Base-by-base conservation (phyloP, 2,329 filamentous ascomycete genomes). In the Teratosphaeria destructans region DNA sequence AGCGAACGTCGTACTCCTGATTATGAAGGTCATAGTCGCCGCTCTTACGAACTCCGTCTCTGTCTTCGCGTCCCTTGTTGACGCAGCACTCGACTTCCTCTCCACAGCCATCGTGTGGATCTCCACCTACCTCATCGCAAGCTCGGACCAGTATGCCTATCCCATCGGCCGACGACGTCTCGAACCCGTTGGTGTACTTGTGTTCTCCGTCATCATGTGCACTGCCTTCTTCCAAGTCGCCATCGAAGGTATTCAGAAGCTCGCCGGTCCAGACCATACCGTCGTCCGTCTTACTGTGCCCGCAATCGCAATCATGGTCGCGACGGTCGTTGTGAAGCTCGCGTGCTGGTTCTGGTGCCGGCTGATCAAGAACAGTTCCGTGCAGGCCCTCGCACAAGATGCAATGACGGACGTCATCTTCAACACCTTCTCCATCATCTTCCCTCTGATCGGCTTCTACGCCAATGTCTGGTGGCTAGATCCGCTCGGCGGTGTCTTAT, bases 341-440 rank as follows among this genome's bases (percentile, higher is more conserved):
- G 75, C 83, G 10, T 92, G 88, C 74, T 96, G 89, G 89, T 70
- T 95, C 47, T 95, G 89, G 88, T 95, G 89, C 71, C 87, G 90
- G 6, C 73, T 94, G 37, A 88, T 95, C 64, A 89, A 85, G 66
- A 95, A 95, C 72, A 91, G 88, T 2, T 90, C 86, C 62, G 90
- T 95, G 4, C 89, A 92, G 71, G 90, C 90, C 1, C 77, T 95
- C 65, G 84, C 84, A 0, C 83, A 86, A 66, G 84, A 86, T 63
- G 84, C 84, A 12, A 78, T 83, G 73, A 81, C 89, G 0, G 89
- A 95, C 68, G 88, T 96, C 32, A 85, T 95, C 35, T 96, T 96
- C 81, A 96, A 96, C 74, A 84, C 84, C 0, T 93, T 94, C 68
- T 91, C 88, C 64, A 94, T 95, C 68, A 80, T 94, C 27, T 95